Base-by-base conservation (phyloP, 164 flowering plant species). In the Stephania yunnanensis region DNA sequence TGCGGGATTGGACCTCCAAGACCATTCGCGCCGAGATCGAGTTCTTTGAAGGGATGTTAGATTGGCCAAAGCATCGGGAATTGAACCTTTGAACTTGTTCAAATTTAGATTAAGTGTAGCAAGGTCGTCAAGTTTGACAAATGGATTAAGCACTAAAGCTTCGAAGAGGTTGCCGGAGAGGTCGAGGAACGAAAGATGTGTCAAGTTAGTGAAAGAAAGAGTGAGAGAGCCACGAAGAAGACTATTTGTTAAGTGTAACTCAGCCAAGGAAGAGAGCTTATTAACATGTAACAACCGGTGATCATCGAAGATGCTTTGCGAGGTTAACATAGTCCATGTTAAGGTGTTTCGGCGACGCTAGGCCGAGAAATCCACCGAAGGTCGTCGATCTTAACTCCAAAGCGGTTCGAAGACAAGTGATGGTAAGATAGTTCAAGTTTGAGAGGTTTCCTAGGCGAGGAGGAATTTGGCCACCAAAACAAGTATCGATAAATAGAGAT, bases 151-250 rank as follows among this genome's bases (percentile, higher is more conserved):
- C 17, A 69, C 7, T 36, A 30, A 69, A 69, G 46, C 4, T 22
- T 6, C 13, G 44, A 69, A 69, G 20, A n/a, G 8, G 74, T 71
- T 71, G 45, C 7, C 64, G 8, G 65, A 30, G 30, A 71, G 65
- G 55, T 71, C 74, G 46, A 71, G 64, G 45, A 30, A 45, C 15
- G 44, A 7, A 71, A 71, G 74, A 11, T 45, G 13, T 10, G 74
- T 53, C 15, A 71, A 19, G 22, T 71, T 71, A 46, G 45, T 3
- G 25, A 7, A 30, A 15, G 42, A 8, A 52, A 52, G 65, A 31
- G 74, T 52, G 17, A 12, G 17, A 13, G 46, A 42, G 19, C 29
- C 4, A 0, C 13, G 25, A 42, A 15, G 20, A 13, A 19, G 20
- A 15, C 50, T 44, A 69, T 44, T 13, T 15, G 7, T 42, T n/a